Evolutionary conservation across 352 stramenopile species (phyloP).

Genomic region (Globisporangium cederbergense): DNA sequence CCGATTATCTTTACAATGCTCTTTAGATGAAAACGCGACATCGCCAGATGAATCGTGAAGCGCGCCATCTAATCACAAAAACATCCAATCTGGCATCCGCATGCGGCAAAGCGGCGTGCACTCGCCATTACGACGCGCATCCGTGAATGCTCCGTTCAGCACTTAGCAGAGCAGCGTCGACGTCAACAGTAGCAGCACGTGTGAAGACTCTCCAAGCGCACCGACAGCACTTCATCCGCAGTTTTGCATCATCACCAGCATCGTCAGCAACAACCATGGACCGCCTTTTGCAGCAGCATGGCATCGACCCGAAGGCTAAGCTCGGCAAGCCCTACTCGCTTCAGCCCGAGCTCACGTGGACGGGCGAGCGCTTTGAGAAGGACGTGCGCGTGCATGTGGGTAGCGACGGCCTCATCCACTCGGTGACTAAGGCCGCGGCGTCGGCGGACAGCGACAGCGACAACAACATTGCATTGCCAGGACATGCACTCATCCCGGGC

Average conservation of each 20-base stretch:
- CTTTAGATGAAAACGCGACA: background rate
- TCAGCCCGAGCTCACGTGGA: slow-evolving; percentile 66
- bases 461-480: slow-evolving; percentile 28
- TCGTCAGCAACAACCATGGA: slow-evolving; percentile 18
- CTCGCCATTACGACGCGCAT: background rate
- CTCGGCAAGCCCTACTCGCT: slow-evolving; percentile 43
- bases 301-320: background rate
- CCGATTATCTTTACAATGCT: background rate
- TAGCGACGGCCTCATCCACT: slow-evolving; percentile 40
- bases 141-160: slow-evolving; percentile 13
- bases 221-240: background rate
- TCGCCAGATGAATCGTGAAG: background rate
- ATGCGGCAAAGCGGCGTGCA: background rate
- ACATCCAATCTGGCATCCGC: slow-evolving; percentile 6
- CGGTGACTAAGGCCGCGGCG: slow-evolving; percentile 23
- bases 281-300: slow-evolving; percentile 18
- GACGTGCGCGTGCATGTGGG: slow-evolving; percentile 51
- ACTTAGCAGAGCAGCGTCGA: background rate
- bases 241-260: slow-evolving; percentile 1
- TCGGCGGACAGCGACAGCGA: background rate
- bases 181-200: background rate
- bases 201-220: background rate
- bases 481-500: slow-evolving; percentile 51
- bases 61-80: slow-evolving; percentile 16
- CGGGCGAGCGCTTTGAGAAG: slow-evolving; percentile 46